These are phyloP conservation scores for Zanthoxylum bungeanum DNA, from an alignment of 345 rosid species.

Conservation along the genomic window DNA sequence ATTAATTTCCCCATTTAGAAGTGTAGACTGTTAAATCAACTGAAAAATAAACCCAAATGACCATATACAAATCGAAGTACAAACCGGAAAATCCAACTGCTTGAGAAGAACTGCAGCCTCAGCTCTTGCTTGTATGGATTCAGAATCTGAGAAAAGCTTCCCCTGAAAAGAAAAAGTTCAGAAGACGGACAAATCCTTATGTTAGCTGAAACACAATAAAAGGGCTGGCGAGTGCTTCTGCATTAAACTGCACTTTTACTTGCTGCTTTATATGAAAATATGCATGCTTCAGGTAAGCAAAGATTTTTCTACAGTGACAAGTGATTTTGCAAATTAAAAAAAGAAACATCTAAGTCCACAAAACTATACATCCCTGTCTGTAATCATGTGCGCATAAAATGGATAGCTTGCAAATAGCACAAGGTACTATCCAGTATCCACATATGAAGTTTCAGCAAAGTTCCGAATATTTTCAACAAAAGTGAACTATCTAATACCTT, in stretches of 20 bases:
- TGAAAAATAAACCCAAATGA: constrained; percentile 7
- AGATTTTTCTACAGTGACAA: background rate
- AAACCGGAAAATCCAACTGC: constrained; percentile 89
- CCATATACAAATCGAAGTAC: constrained; percentile 32
- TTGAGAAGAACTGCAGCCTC: constrained; percentile 97
- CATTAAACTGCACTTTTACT: background rate
- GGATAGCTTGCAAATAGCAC: background rate
- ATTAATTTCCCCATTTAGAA: background rate
- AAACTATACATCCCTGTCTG: background rate
- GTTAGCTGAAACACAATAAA: background rate
- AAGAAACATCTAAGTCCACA: background rate
- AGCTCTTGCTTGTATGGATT: constrained; percentile 93
- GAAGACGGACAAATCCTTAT: background rate
- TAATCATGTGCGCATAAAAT: background rate
- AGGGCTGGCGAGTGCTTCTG: background rate
- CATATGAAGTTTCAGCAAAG: background rate
- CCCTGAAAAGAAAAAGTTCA: constrained; percentile 40
- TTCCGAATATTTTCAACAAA: background rate
- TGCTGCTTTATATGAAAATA: background rate
- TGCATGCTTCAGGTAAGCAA: background rate
- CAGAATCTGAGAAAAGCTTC: constrained; percentile 87
- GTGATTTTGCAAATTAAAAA: background rate
- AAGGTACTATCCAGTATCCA: background rate
- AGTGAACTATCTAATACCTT: background rate
- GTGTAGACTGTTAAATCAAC: background rate